Percentiles rank a stretch among this genome's conserved stretches.
These are phyloP conservation scores for Boletellus emodensis DNA, from an alignment of 768 basidiomycete species.

Conservation along the genomic window DNA sequence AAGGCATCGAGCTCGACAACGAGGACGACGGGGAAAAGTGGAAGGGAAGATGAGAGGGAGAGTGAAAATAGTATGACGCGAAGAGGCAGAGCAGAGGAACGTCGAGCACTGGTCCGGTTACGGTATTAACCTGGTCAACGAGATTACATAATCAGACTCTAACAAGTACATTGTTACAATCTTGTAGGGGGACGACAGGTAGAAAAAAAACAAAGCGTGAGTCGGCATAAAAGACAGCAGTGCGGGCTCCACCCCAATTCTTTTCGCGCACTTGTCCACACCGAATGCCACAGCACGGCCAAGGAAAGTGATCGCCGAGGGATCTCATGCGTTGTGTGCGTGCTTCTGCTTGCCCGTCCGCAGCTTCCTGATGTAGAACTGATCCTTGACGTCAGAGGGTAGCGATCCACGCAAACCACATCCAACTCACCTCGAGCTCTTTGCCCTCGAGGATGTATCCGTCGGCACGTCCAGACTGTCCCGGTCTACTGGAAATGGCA, in stretches of 20 bases:
- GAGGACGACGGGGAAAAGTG: slow-evolving; percentile 23
- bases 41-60: slow-evolving; percentile 6
- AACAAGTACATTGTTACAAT: slow-evolving; percentile 2
- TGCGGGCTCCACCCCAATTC: slow-evolving; percentile 2
- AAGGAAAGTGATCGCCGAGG: neutral
- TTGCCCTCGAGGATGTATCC: slow-evolving; percentile 98
- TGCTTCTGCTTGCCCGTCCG: slow-evolving; percentile 95
- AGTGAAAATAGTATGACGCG: slow-evolving; percentile 28
- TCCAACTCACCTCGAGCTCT: slow-evolving; percentile 80
- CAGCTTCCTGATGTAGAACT: slow-evolving; percentile 96
- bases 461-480: slow-evolving; percentile 94
- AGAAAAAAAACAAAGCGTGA: neutral
- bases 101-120: slow-evolving; percentile 30
- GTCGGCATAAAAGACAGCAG: neutral
- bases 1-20: slow-evolving; percentile 31
- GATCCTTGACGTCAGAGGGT: slow-evolving; percentile 23
- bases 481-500: slow-evolving; percentile 88
- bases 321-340: slow-evolving; percentile 47
- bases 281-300: neutral
- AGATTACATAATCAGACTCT: slow-evolving; percentile 21
- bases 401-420: neutral
- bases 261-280: neutral
- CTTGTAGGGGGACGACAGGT: neutral
- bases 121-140: slow-evolving; percentile 19
- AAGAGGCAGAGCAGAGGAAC: slow-evolving; percentile 28